Base-by-base conservation (phyloP, 2,329 filamentous ascomycete genomes). In the Sporothrix euskadiensis region DNA sequence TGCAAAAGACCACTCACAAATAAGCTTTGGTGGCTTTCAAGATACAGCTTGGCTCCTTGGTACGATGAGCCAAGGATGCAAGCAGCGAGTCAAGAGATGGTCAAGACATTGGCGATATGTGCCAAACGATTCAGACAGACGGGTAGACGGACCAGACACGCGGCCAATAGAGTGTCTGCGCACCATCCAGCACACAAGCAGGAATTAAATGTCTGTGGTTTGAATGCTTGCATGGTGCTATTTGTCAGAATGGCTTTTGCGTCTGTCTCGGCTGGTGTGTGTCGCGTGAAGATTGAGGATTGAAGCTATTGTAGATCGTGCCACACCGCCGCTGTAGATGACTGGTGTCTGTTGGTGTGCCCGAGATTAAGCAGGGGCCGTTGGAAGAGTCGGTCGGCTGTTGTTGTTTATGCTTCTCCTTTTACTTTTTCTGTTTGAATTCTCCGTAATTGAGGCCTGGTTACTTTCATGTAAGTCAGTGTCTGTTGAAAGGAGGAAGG, bases 11-110 rank as follows among this genome's bases (percentile, higher is more conserved):
- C 14, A 19, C 19, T 41, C 19, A 47, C 47, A 61, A 26, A 54
- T 30, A 41, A 69, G 66, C 66, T 66, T 69, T 69, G 66, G 52
- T 54, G 59, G 39, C 61, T 61, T 12, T 59, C 22, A 14, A 61
- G 10, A 32, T 5, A 10, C 4, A 41, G 47, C 49, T 68, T 52
- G 44, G 65, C 44, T 32, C n/a, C 47, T 30, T 30, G 63, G 39
- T 30, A 47, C 12, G 41, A 26, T 8, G 26, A 35, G 47, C 30
- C 65, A 68, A 68, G 65, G 44, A 49, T 52, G 41, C 44, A 52
- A 4, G 44, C 44, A 8, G 39, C n/a, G n/a, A 44, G 22, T 30
- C 57, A 32, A 61, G 6, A 35, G 30, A 32, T 61, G 16, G 65
- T n/a, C 39, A 47, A 66, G 39, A 66, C 61, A 6, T 26, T 57